Evolutionary conservation across 352 stramenopile genomes (phyloP).

Genomic region (Phytopythium boreale): DNA sequence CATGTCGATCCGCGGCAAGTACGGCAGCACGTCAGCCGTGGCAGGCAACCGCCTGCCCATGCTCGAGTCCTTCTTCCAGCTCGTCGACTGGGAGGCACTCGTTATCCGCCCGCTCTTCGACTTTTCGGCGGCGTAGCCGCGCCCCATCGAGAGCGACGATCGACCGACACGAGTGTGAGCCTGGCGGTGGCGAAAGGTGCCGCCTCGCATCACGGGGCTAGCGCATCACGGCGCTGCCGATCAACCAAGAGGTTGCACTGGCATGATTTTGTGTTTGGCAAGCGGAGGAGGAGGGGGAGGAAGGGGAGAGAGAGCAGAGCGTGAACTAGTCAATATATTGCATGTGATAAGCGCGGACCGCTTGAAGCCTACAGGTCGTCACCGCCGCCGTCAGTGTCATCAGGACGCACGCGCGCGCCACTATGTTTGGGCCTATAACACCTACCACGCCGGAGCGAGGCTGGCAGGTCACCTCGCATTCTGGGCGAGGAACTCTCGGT

Average conservation of each 20-base stretch:
- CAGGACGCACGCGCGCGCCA: not conserved
- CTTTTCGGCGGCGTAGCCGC: conserved; percentile 35
- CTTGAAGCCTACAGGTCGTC: not conserved
- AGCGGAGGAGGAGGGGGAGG: not conserved
- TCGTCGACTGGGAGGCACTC: conserved; percentile 84
- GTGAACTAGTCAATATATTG: conserved; percentile 10
- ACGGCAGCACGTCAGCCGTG: conserved; percentile 79
- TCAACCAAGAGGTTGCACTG: not conserved
- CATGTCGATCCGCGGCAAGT: conserved; percentile 73
- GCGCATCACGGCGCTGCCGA: not conserved
- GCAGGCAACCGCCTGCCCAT: conserved; percentile 79
- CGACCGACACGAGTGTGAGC: not conserved
- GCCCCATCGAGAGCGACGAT: not conserved
- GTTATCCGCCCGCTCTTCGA: conserved; percentile 79
- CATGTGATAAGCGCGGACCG: not conserved
- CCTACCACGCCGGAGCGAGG: too few species aligned
- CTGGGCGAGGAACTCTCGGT: too few species aligned
- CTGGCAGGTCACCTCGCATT: too few species aligned
- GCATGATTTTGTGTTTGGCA: conserved; percentile 5
- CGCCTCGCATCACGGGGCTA: not conserved
- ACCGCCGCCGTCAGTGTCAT: not conserved
- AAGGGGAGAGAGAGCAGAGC: not conserved
- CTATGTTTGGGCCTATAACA: too few species aligned
- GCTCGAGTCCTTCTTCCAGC: conserved; percentile 84
- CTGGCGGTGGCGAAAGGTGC: not conserved